phyloP scores from a whole-genome alignment of 2,329 filamentous ascomycete genomes.

The Colletotrichum spaethianum region DNA sequence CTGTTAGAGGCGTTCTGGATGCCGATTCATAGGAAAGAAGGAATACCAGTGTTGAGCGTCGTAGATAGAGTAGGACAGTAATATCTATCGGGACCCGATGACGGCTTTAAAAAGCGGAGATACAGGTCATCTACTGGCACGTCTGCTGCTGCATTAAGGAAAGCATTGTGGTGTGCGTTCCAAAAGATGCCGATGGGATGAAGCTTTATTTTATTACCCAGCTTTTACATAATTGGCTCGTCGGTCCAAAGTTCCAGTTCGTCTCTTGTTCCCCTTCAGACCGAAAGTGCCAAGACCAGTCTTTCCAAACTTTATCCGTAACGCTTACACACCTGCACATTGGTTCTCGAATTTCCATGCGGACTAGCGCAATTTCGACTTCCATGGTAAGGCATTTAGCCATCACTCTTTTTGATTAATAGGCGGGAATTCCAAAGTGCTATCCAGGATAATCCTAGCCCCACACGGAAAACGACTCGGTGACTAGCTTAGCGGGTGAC shows the following conservation, averaged over 20 bases:
- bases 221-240: constrained; percentile 10
- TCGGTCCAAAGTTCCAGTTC: constrained; percentile 7
- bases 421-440: constrained; percentile 24
- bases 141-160: background rate
- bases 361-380: background rate
- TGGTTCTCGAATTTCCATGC: background rate
- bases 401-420: constrained; percentile 22
- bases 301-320: constrained; percentile 30
- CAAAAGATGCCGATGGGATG: constrained; percentile 21
- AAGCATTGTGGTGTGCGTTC: background rate
- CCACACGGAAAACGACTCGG: constrained; percentile 38
- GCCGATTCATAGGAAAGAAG: too few relatives aligned
- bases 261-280: background rate
- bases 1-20: too few relatives aligned
- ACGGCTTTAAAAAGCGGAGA: background rate
- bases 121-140: background rate
- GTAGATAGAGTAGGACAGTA: too few relatives aligned
- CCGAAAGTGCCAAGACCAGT: constrained; percentile 9
- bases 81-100: too few relatives aligned
- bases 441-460: constrained; percentile 32
- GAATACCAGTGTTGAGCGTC: too few relatives aligned
- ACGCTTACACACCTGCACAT: constrained; percentile 18
- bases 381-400: background rate
- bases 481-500: background rate
- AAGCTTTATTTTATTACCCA: background rate